A percentile compares a stretch with the other conserved stretches of the same genome.
Evolutionary conservation across 2,329 filamentous ascomycete genomes (phyloP).

Genomic region (Nemania sp.): DNA sequence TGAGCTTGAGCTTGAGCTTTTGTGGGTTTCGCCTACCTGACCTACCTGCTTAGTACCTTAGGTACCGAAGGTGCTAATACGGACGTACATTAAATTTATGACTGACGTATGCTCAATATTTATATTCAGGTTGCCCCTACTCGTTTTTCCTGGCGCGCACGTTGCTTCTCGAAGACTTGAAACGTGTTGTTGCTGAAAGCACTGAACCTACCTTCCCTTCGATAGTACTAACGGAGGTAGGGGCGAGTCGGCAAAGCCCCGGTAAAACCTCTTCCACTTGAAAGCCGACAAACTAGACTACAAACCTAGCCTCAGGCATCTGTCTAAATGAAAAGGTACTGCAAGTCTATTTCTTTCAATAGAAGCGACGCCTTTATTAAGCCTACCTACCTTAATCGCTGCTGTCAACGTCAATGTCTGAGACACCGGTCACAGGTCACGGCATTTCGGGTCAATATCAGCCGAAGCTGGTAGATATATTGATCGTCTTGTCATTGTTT

Average conservation of each 20-base stretch:
- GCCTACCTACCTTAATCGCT: not conserved
- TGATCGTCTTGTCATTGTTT: not conserved
- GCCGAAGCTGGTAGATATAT: constrained; percentile 1
- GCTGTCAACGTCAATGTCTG: constrained; percentile 4
- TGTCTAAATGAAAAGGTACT: not conserved
- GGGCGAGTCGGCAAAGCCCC: constrained; percentile 29
- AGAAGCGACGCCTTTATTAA: not conserved
- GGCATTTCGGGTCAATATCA: constrained; percentile 18
- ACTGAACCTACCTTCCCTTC: not conserved
- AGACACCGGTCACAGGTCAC: constrained; percentile 14
- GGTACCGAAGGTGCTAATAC: not conserved
- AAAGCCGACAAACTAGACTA: not conserved
- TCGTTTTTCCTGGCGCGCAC: constrained; percentile 1
- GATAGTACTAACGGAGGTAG: not conserved
- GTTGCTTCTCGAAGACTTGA: constrained; percentile 2
- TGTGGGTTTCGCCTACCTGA: constrained; percentile 1
- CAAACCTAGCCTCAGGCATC: not conserved
- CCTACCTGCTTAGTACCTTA: not conserved
- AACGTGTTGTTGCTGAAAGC: constrained; percentile 17
- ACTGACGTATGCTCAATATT: not conserved
- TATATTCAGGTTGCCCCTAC: not conserved
- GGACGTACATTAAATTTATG: not conserved
- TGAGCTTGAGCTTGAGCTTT: constrained; percentile 4
- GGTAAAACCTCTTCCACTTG: constrained; percentile 22
- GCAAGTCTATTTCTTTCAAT: not conserved